These are phyloP conservation scores for Paragyromitra xinjiangensis DNA, from an alignment of 495 filamentous ascomycete species.

Conservation along the genomic window DNA sequence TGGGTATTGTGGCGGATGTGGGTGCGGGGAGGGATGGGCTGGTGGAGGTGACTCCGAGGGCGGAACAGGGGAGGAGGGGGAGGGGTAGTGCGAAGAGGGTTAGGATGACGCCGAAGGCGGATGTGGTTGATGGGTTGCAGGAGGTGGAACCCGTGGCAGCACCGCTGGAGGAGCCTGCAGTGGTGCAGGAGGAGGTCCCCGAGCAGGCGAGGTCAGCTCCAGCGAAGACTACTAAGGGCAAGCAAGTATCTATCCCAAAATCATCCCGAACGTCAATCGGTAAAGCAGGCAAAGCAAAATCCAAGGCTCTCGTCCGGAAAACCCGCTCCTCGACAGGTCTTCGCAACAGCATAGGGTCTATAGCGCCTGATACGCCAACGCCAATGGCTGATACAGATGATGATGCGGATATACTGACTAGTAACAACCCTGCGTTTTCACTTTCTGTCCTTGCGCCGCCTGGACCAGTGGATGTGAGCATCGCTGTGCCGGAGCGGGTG, in stretches of 20 bases:
- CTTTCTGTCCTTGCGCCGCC: conserved; percentile 19
- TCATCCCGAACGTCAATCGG: background rate
- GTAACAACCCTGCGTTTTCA: conserved; percentile 38
- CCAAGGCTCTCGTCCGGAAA: conserved; percentile 25
- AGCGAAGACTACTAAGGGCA: background rate
- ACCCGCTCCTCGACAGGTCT: conserved; percentile 38
- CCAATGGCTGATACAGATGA: conserved; percentile 34
- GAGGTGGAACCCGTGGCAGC: background rate
- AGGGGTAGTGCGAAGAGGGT: conserved; percentile 5
- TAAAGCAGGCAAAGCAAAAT: background rate
- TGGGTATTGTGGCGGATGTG: conserved; percentile 38
- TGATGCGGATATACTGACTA: conserved; percentile 42
- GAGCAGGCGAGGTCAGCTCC: background rate
- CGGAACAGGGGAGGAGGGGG: background rate
- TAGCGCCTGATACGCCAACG: conserved; percentile 13
- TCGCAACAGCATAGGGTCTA: background rate
- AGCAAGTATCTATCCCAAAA: background rate
- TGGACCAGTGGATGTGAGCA: background rate
- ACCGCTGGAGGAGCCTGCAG: background rate
- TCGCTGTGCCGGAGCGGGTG: conserved; percentile 39
- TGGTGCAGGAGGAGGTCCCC: background rate
- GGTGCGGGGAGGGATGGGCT: conserved; percentile 23
- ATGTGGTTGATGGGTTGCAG: background rate
- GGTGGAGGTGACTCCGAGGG: conserved; percentile 3
- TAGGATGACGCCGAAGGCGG: background rate